Percentiles rank a stretch among this genome's conserved stretches.
phyloP scores from a whole-genome alignment of 495 filamentous ascomycete genomes.

The Penicillium lividum region DNA sequence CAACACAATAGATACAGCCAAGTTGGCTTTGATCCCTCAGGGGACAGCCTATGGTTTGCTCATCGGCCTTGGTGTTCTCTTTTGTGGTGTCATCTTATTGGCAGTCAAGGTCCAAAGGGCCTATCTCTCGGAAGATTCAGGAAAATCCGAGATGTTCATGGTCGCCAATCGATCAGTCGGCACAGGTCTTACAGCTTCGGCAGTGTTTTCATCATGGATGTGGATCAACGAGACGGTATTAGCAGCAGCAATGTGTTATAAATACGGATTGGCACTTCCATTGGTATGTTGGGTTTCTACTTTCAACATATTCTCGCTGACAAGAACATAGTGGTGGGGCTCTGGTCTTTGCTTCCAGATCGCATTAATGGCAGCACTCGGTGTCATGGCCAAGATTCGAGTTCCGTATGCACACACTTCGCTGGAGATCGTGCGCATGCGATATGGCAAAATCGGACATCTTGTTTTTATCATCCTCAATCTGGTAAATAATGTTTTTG shows the following conservation, averaged over 20 bases:
- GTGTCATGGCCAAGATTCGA: slow-evolving; percentile 43
- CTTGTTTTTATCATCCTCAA: slow-evolving; percentile 52
- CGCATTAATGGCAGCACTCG: slow-evolving; percentile 41
- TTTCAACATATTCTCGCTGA: not conserved
- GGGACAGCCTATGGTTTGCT: slow-evolving; percentile 48
- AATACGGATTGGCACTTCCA: slow-evolving; percentile 38
- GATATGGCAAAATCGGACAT: slow-evolving; percentile 54
- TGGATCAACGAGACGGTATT: slow-evolving; percentile 50
- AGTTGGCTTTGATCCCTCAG: slow-evolving; percentile 35
- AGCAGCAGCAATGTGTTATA: slow-evolving; percentile 41
- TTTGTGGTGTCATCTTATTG: slow-evolving; percentile 43
- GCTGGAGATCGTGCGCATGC: slow-evolving; percentile 54
- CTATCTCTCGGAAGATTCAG: slow-evolving; percentile 47
- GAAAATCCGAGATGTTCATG: slow-evolving; percentile 55
- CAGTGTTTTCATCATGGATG: slow-evolving; percentile 52
- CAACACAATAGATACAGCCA: slow-evolving; percentile 49
- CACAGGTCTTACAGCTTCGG: slow-evolving; percentile 50
- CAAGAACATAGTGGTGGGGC: slow-evolving; percentile 37
- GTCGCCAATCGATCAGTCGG: slow-evolving; percentile 50
- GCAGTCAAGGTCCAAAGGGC: slow-evolving; percentile 44
- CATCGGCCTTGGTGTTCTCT: slow-evolving; percentile 43
- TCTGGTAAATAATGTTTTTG: slow-evolving; percentile 53
- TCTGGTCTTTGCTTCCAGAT: slow-evolving; percentile 44
- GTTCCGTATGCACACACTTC: slow-evolving; percentile 60
- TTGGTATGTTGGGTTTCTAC: slow-evolving; percentile 25